A percentile compares a stretch with the other conserved stretches of the same genome.
These are phyloP conservation scores for Licmophora abbreviata DNA, from an alignment of 108 stramenopile genomes.

Conservation along the genomic window DNA sequence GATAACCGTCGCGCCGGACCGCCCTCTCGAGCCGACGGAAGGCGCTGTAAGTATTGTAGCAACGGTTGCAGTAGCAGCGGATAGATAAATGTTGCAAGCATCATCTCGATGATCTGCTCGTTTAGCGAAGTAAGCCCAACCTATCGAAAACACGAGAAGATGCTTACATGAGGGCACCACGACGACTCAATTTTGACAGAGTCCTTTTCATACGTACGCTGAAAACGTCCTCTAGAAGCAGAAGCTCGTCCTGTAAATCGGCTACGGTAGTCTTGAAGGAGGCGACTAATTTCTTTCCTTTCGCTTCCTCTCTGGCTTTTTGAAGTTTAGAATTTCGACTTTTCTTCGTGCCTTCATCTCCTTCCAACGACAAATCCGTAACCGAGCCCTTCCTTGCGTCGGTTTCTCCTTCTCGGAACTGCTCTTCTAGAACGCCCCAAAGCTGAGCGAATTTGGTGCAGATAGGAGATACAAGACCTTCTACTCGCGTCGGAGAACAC, in stretches of 20 bases:
- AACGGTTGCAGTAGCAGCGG: slow-evolving; percentile 78
- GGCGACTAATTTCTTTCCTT: slow-evolving; percentile 20
- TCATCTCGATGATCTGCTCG: slow-evolving; percentile 84
- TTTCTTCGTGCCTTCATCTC: not conserved
- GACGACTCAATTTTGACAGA: not conserved
- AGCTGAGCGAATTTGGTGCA: slow-evolving; percentile 63
- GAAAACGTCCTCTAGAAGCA: slow-evolving; percentile 74
- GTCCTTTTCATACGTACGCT: slow-evolving; percentile 11
- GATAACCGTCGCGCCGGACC: not conserved
- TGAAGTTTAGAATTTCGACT: slow-evolving; percentile 22
- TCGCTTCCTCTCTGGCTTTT: slow-evolving; percentile 21
- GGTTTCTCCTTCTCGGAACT: slow-evolving; percentile 53
- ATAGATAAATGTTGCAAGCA: slow-evolving; percentile 86
- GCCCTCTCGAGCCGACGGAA: not conserved
- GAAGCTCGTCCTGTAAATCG: slow-evolving; percentile 73
- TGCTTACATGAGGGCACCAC: not conserved
- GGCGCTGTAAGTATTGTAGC: slow-evolving; percentile 54
- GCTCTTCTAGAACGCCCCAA: slow-evolving; percentile 70
- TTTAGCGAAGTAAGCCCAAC: slow-evolving; percentile 78
- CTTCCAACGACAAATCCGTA: not conserved
- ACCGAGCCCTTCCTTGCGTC: slow-evolving; percentile 5
- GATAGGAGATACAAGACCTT: slow-evolving; percentile 60
- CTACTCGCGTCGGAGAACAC: slow-evolving; percentile 67
- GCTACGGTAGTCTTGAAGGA: slow-evolving; percentile 47
- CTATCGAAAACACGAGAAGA: too few relatives aligned